phyloP scores from a whole-genome alignment of 2,329 filamentous ascomycete species.

The Plenodomus biglobosus region DNA sequence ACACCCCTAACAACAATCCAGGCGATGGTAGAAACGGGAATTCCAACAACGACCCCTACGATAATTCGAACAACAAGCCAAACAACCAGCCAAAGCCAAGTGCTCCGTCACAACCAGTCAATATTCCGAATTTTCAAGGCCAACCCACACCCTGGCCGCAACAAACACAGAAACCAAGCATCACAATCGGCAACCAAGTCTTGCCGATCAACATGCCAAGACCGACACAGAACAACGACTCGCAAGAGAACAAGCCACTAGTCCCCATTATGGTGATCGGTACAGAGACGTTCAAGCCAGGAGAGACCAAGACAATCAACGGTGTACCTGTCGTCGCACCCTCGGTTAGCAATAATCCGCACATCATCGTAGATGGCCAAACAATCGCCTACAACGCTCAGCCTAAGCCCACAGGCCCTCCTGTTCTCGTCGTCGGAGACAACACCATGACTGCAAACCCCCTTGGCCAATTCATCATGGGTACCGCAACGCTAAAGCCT shows the following conservation, averaged over 20 bases:
- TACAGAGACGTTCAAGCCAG: slow-evolving; percentile 30
- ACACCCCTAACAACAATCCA: slow-evolving; percentile 1
- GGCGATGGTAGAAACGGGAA: slow-evolving; percentile 4
- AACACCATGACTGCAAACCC: slow-evolving; percentile 36
- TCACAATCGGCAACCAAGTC: slow-evolving; percentile 28
- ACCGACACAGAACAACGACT: slow-evolving; percentile 9
- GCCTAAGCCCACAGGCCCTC: slow-evolving; percentile 16
- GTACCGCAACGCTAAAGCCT: slow-evolving; percentile 26
- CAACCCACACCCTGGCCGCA: slow-evolving; percentile 10
- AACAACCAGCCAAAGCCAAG: background rate
- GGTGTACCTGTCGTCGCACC: slow-evolving; percentile 35
- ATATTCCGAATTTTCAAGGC: slow-evolving; percentile 14
- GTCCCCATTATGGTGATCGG: slow-evolving; percentile 28
- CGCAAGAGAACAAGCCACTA: slow-evolving; percentile 3
- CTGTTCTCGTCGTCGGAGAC: slow-evolving; percentile 31
- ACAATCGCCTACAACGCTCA: slow-evolving; percentile 23
- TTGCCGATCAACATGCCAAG: slow-evolving; percentile 19
- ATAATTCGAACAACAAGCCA: slow-evolving; percentile 2
- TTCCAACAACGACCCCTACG: slow-evolving; percentile 1
- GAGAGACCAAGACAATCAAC: slow-evolving; percentile 35
- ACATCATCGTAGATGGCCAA: slow-evolving; percentile 33
- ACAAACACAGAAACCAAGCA: slow-evolving; percentile 5
- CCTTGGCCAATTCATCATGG: slow-evolving; percentile 38
- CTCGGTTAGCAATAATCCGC: slow-evolving; percentile 21
- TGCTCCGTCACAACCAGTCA: background rate